A percentile compares a stretch with the other conserved stretches of the same genome.
phyloP scores from a whole-genome alignment of 2,329 filamentous ascomycete genomes.

The Ophiocordyceps polyrhachis-furcata region DNA sequence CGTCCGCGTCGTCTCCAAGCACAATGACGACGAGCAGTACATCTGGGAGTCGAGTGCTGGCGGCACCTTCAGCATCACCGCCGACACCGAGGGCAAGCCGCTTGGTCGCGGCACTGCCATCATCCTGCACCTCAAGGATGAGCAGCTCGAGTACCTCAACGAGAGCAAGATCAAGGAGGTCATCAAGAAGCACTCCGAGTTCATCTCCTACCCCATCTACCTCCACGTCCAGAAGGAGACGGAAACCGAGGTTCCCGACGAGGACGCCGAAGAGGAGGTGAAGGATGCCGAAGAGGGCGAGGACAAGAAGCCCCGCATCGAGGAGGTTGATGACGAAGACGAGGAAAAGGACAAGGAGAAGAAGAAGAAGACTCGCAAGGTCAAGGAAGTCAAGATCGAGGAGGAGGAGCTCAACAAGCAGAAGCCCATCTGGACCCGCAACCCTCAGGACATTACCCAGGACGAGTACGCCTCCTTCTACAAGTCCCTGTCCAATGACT shows the following conservation, averaged over 20 bases:
- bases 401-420: conserved; percentile 99
- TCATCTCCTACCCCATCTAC: conserved; percentile 99
- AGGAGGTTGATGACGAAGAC: conserved; percentile 76
- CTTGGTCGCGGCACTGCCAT: conserved; percentile 95
- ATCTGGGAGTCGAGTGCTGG: conserved; percentile 96
- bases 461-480: conserved; percentile 99
- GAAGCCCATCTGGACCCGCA: conserved; percentile 99
- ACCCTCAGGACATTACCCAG: conserved; percentile 81
- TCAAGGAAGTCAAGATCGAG: conserved; percentile 97
- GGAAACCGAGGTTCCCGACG: conserved; percentile 95
- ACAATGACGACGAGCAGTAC: conserved; percentile 99
- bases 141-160: conserved; percentile 96
- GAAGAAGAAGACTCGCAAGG: conserved; percentile 95
- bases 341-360: conserved; percentile 77
- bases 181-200: conserved; percentile 99
- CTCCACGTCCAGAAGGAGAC: conserved; percentile 98
- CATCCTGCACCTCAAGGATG: conserved; percentile 97
- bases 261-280: conserved; percentile 62
- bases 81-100: conserved; percentile 78
- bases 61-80: conserved; percentile 85
- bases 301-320: conserved; percentile 90
- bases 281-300: conserved; percentile 49
- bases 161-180: conserved; percentile 99
- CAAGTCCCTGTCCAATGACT: conserved; percentile 99
- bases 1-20: conserved; percentile 89